A percentile compares a stretch with the other conserved stretches of the same genome.
Evolutionary conservation across 352 stramenopile species (phyloP).

Genomic region (Phytopythium helicoides): DNA sequence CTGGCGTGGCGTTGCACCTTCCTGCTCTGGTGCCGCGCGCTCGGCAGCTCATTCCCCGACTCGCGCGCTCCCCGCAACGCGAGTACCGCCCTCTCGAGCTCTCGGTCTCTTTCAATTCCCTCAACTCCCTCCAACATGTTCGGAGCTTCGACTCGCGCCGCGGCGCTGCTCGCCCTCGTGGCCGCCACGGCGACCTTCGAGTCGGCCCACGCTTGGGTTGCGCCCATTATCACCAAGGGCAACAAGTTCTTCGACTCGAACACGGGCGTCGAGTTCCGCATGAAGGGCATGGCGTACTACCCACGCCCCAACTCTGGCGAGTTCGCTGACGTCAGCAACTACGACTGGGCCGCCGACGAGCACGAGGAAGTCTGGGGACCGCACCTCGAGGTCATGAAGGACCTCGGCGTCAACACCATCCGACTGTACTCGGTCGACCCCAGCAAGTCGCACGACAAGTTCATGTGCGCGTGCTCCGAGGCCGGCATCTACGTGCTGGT

Average conservation of each 20-base stretch:
- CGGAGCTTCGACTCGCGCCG: constrained; percentile 1
- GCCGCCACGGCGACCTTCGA: neutral
- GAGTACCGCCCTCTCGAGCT: too few species aligned
- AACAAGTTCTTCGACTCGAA: constrained; percentile 86
- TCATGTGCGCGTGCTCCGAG: constrained; percentile 71
- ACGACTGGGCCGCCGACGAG: constrained; percentile 64
- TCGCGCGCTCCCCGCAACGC: too few species aligned
- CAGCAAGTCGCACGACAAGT: constrained; percentile 62
- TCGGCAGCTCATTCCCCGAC: too few species aligned
- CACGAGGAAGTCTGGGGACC: constrained; percentile 50
- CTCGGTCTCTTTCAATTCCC: too few species aligned
- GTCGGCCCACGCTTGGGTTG: constrained; percentile 36
- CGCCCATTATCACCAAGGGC: constrained; percentile 51
- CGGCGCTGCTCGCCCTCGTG: neutral
- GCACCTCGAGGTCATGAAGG: constrained; percentile 49
- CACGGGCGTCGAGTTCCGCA: constrained; percentile 59
- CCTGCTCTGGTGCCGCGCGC: too few species aligned
- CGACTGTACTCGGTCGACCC: constrained; percentile 68
- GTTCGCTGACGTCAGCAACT: constrained; percentile 45
- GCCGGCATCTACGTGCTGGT: constrained; percentile 74
- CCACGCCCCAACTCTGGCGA: constrained; percentile 60
- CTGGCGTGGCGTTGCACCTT: too few species aligned
- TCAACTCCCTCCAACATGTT: neutral
- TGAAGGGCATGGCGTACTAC: constrained; percentile 75
- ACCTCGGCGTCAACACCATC: constrained; percentile 63